Evolutionary conservation across 495 filamentous ascomycete species (phyloP).

Genomic region (Neurospora terricola): DNA sequence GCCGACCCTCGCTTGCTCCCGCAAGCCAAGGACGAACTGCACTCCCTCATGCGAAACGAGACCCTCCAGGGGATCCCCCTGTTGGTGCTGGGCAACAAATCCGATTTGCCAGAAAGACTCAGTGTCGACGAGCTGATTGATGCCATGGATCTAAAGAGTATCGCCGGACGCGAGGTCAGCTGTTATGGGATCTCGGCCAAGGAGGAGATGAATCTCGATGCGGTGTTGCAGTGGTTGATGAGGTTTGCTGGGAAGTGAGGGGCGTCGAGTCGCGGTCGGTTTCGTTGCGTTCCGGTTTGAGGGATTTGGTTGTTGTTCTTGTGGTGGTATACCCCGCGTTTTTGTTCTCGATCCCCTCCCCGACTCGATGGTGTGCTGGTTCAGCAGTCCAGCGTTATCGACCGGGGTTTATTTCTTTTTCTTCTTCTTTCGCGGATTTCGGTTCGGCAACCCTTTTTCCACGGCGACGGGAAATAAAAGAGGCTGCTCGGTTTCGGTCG

Average conservation of each 20-base stretch:
- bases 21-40: conserved; percentile 86
- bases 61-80: conserved; percentile 84
- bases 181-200: conserved; percentile 98
- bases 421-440: too few species aligned
- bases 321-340: too few species aligned
- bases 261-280: too few species aligned
- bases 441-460: too few species aligned
- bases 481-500: too few species aligned
- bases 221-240: conserved; percentile 93
- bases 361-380: too few species aligned
- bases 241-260: conserved; percentile 58
- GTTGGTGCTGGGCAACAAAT: conserved; percentile 96
- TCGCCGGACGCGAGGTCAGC: conserved; percentile 89
- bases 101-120: conserved; percentile 76
- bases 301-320: too few species aligned
- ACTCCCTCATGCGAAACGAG: conserved; percentile 75
- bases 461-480: too few species aligned
- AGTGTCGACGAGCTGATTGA: conserved; percentile 94
- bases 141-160: conserved; percentile 75
- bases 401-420: too few species aligned
- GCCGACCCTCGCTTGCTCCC: conserved; percentile 74
- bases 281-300: too few species aligned
- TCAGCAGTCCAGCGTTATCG: too few species aligned
- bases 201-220: conserved; percentile 96
- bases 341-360: too few species aligned